Evolutionary conservation across 352 stramenopile species (phyloP).

Genomic region (Globisporangium perplexum): DNA sequence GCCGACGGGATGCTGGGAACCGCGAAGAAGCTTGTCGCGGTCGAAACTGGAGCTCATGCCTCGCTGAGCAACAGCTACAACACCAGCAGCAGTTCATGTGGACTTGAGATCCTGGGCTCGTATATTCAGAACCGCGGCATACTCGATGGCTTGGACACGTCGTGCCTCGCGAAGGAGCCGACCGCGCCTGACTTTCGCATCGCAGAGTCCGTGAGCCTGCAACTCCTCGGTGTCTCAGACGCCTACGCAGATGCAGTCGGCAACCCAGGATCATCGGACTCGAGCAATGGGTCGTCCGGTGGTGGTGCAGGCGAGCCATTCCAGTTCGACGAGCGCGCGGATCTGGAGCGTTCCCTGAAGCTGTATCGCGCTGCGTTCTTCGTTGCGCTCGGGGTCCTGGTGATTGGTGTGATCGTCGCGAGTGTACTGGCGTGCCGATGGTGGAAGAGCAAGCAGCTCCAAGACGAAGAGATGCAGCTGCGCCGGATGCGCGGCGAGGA

Average conservation of each 20-base stretch:
- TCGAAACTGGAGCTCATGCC: background rate
- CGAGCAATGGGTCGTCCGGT: background rate
- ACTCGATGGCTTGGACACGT: background rate
- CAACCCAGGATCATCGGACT: background rate
- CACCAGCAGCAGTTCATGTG: background rate
- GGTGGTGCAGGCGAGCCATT: background rate
- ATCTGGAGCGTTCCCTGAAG: constrained; percentile 16
- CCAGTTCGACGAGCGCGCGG: constrained; percentile 7
- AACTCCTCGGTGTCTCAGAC: constrained; percentile 1
- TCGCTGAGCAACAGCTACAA: too few relatives aligned
- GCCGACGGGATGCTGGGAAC: background rate
- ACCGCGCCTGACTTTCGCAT: background rate
- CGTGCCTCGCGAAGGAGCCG: background rate
- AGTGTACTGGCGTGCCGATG: constrained; percentile 7
- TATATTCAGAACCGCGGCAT: constrained; percentile 1
- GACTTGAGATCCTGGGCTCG: constrained; percentile 2
- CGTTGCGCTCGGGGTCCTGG: constrained; percentile 15
- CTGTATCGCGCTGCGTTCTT: constrained; percentile 31
- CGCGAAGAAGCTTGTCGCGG: constrained; percentile 5
- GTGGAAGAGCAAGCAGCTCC: constrained; percentile 15
- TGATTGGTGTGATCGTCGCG: constrained; percentile 7
- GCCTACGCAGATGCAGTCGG: background rate
- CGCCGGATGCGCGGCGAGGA: constrained; percentile 33
- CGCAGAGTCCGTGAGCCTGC: constrained; percentile 3
- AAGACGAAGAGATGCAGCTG: constrained; percentile 27